phyloP scores from a whole-genome alignment of 106 monocot species.

The Dendrobium nobile region DNA sequence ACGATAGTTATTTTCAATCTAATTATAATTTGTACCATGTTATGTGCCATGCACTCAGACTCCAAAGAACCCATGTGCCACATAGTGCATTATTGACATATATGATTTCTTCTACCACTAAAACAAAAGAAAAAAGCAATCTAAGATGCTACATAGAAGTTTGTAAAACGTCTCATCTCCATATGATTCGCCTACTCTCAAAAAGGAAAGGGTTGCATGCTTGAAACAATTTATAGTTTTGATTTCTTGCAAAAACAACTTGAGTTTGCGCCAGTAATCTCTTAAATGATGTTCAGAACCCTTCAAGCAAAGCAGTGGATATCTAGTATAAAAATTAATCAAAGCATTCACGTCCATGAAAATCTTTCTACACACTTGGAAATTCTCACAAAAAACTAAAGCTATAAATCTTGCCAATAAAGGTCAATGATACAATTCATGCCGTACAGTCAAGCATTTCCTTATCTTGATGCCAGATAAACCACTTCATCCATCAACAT shows the following conservation, averaged over 20 bases:
- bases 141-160: background rate
- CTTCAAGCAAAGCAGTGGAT: background rate
- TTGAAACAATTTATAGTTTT: background rate
- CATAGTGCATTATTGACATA: background rate
- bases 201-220: background rate
- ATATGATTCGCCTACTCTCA: background rate
- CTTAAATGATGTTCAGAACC: background rate
- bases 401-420: background rate
- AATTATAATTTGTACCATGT: background rate
- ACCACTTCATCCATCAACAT: background rate
- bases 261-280: background rate
- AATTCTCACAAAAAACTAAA: background rate
- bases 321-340: background rate
- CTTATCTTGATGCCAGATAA: background rate
- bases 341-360: background rate
- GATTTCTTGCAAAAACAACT: background rate
- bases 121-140: background rate
- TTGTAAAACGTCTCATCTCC: background rate
- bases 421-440: background rate
- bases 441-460: background rate
- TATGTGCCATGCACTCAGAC: background rate
- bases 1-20: background rate
- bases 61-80: background rate
- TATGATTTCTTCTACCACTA: background rate
- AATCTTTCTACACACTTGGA: background rate